Base-by-base conservation (phyloP, 768 basidiomycete species). In the Pulveroboletus sp. region DNA sequence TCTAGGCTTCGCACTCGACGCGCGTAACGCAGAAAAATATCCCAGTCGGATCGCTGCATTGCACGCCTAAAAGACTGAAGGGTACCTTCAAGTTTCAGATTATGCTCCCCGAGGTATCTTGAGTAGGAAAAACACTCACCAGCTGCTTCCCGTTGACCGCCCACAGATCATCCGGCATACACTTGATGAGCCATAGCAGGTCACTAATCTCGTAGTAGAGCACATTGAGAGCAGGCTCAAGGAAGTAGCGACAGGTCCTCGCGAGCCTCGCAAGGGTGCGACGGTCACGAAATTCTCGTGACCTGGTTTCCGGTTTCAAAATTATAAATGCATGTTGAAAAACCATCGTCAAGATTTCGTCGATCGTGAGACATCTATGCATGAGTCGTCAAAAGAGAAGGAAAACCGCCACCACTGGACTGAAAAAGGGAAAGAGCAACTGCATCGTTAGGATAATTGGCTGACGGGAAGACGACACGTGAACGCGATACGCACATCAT, bases 281-380 rank as follows among this genome's bases (percentile, higher is more conserved):
- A 43, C 57, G 64, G 29, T 66, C 66, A 50, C 58, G 61, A n/a
- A 61, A 63, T 48, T 60, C 54, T 40, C 61, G 56, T 45, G 56
- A 63, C 17, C 57, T 63, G 36, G 59, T 62, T 27, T 62, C 62
- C 12, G 62, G 62, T 42, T 64, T 63, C 59, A 40, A 48, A 47
- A 60, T 56, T 17, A 60, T 48, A 39, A 63, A 62, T 6, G 63
- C 61, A 61, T 61, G 58, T 52, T 55, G 66, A 49, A 68, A 65
- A 50, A 66, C 57, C 3, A 59, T 63, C 39, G 56, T 66, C 40
- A 66, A n/a, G 55, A 66, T 66, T 54, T 66, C 64, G 59, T 66
- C 55, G 64, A 66, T 65, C 45, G 47, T 47, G 50, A 66, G 55
- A 43, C 66, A 68, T 68, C 47, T 63, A 57, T 66, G 64, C 64